A percentile compares a stretch with the other conserved stretches of the same genome.
phyloP scores from a whole-genome alignment of 164 flowering plant species.

The Macadamia integrifolia region DNA sequence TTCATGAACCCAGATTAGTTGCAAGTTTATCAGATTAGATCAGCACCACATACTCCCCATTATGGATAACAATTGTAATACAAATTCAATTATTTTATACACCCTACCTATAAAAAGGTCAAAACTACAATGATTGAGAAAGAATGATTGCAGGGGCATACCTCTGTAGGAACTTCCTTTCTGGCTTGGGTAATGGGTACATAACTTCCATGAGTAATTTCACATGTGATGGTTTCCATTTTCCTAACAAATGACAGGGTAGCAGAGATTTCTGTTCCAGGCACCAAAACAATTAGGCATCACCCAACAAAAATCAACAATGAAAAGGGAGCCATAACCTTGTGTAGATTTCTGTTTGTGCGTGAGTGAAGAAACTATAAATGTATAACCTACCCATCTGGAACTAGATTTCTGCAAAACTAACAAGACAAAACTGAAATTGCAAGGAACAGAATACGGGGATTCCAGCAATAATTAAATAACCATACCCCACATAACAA shows the following conservation, averaged over 20 bases:
- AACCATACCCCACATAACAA: not conserved
- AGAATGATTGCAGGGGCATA: constrained; percentile 6
- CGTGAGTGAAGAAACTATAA: not conserved
- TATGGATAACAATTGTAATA: no score
- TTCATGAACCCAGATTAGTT: not conserved
- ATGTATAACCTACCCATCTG: not conserved
- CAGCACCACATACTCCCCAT: not conserved
- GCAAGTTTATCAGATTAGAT: not conserved
- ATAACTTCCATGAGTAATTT: constrained; percentile 52
- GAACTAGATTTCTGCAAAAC: not conserved
- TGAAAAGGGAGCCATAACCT: no score
- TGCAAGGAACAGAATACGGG: not conserved
- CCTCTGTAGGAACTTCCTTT: constrained; percentile 24
- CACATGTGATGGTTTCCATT: constrained; percentile 48
- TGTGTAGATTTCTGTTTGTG: no score
- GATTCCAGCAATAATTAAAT: no score
- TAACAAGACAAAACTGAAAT: not conserved
- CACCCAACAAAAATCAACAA: not conserved
- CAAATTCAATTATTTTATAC: not conserved
- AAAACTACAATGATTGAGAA: not conserved
- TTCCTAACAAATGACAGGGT: constrained; percentile 34
- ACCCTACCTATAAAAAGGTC: not conserved
- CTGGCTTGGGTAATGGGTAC: constrained; percentile 26
- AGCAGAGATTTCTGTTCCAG: constrained; percentile 21
- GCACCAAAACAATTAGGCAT: constrained; percentile 26